Evolutionary conservation across 129 eudicot species (phyloP), one percentile per base, ranked within the genome.

Genomic region (Tagetes erecta): DNA sequence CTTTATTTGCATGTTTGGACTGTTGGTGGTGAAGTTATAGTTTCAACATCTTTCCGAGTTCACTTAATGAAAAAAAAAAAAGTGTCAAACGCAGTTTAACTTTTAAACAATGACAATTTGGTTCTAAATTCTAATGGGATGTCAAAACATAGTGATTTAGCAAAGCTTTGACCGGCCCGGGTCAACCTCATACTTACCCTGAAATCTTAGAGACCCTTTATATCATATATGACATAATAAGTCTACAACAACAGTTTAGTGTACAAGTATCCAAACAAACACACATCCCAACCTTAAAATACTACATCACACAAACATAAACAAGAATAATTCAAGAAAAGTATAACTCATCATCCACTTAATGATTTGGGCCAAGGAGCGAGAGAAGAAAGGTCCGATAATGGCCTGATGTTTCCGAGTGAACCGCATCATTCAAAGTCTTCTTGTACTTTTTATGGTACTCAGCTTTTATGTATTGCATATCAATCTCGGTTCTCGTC

Each of bases 1-100:
- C 63, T 73, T 50, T 83, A 85, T 80, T 36, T 90, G 56, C 94
- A 83, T 77, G 86, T 90, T 72, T 90, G 91, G 96, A 85, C 79
- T 68, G 86, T 87, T 71, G 96, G 94, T 84, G 89, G 91, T 30
- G 87, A 86, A 13, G 81, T 87, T 85, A 85, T 81, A 68, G 91
- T 90, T 71, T 72, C 91, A 59, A 36, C 27, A 20, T 20, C 27
- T 20, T 20, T 20, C 27, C 27, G 27, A 20, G 27, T 20, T 20
- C 27, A 20, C 27, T 20, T 20, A 20, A 20, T 20, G 27, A 20
- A 20, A 20, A 20, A 20, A 20, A 20, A 20, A 20, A 20, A 20
- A 20, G 27, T 20, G 27, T 20, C 27, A 20, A 20, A 20, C 27
- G 27, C 27, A 20, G 27, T 20, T 42, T 1, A 85, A 87, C 4